phyloP scores from a whole-genome alignment of 1,284 basidiomycete species.

The Tilletia horrida region DNA sequence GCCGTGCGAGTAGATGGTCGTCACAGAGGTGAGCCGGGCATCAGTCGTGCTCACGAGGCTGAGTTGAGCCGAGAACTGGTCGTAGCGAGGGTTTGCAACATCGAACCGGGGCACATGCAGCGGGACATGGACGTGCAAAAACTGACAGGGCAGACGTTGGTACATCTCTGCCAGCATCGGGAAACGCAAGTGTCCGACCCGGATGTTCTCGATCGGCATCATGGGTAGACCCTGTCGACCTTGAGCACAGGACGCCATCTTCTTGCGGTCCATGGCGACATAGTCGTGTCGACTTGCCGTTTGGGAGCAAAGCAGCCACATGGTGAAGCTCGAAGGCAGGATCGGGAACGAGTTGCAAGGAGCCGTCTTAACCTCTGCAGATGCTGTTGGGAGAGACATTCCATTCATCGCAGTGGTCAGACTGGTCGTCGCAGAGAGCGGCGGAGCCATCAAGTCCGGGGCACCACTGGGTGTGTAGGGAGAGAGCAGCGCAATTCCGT shows the following conservation, averaged over 20 bases:
- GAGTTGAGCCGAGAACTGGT: conserved; percentile 49
- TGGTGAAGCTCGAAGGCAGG: conserved; percentile 51
- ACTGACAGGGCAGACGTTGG: conserved; percentile 55
- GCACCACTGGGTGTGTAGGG: conserved; percentile 40
- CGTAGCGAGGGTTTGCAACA: conserved; percentile 41
- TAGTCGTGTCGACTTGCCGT: conserved; percentile 51
- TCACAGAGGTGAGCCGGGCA: conserved; percentile 47
- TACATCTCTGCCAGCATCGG: conserved; percentile 53
- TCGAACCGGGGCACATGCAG: conserved; percentile 53
- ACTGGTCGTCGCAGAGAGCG: conserved; percentile 39
- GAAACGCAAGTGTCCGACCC: conserved; percentile 48
- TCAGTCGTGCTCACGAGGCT: conserved; percentile 46
- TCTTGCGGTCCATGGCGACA: conserved; percentile 43
- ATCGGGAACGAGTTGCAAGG: conserved; percentile 35
- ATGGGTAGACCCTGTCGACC: conserved; percentile 37
- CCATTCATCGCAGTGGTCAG: conserved; percentile 46
- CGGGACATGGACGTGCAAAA: conserved; percentile 56
- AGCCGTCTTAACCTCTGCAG: conserved; percentile 28
- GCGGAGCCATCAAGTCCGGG: conserved; percentile 26
- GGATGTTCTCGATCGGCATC: conserved; percentile 40
- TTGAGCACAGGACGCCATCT: conserved; percentile 41
- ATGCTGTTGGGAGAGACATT: conserved; percentile 32
- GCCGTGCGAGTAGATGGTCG: conserved; percentile 55
- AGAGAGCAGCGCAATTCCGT: conserved; percentile 34
- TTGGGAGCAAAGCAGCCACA: conserved; percentile 49